Evolutionary conservation across 768 basidiomycete species (phyloP).

Genomic region (Rhodotorula graminis): DNA sequence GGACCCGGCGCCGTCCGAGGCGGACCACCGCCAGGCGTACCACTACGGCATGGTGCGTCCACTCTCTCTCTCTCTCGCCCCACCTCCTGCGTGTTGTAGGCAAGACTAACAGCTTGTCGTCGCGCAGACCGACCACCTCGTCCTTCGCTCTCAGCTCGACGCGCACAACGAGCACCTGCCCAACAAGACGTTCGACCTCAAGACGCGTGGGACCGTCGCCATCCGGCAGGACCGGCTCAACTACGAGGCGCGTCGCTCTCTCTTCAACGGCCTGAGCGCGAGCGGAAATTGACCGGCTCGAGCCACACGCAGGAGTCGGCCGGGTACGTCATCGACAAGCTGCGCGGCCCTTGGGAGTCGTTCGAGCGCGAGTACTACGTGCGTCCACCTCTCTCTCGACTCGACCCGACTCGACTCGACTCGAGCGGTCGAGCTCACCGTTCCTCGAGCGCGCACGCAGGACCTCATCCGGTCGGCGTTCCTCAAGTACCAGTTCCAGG

Average conservation of each 20-base stretch:
- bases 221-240: conserved; percentile 82
- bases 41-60: conserved; percentile 68
- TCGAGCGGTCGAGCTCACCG: neutral
- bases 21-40: conserved; percentile 62
- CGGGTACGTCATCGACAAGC: conserved; percentile 65
- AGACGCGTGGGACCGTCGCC: conserved; percentile 80
- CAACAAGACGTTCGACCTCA: conserved; percentile 89
- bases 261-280: conserved; percentile 48
- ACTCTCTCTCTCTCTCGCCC: neutral
- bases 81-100: too few relatives aligned
- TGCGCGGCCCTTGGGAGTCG: conserved; percentile 64
- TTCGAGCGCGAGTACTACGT: conserved; percentile 87
- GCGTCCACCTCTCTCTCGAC: neutral
- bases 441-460: conserved; percentile 2
- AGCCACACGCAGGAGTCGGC: conserved; percentile 53
- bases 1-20: conserved; percentile 45
- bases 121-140: conserved; percentile 53
- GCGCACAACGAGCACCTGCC: conserved; percentile 74
- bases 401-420: too few relatives aligned
- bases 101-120: too few relatives aligned
- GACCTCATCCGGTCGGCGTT: conserved; percentile 91
- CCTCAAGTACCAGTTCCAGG: conserved; percentile 95
- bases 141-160: conserved; percentile 95
- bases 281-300: neutral
- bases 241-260: conserved; percentile 52